Evolutionary conservation across 2,329 filamentous ascomycete species (phyloP), one percentile per base, ranked within the genome.

Genomic region (Cryphonectria nitschkei): DNA sequence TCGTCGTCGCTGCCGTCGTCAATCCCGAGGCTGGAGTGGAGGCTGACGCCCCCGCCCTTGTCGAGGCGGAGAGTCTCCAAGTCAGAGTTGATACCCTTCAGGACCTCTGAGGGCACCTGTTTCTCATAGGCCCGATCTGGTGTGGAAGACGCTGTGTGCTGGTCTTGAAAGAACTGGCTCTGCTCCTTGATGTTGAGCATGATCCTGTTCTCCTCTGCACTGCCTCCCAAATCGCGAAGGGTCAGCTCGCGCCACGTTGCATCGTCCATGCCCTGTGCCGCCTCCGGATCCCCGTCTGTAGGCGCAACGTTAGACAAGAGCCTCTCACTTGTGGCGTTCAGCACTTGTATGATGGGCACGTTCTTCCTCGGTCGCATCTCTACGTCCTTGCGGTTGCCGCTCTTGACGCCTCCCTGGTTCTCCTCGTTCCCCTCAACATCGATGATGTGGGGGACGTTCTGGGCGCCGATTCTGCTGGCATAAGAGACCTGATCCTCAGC

Each of bases 391-490:
- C 92, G 87, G 79, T 99, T 98, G 65, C 96, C 96, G 73, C 87
- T 82, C 76, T 87, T 91, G 77, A 91, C 89, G 68, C 95, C 93
- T 75, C 94, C 97, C 80, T 97, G 91, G 77, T 99, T 95, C 79
- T 96, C 93, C 81, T 98, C 96, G 77, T 99, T 99, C 41, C 92
- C 96, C 78, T 95, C 93, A 37, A 99, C 82, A 79, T 99, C 93
- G 75, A 99, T 95, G 74, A 97, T 95, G 76, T 95, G 90, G 0
- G 96, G 95, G 29, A 99, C 89, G 69, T 91, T 88, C 46, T 90
- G 84, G 3, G 90, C 83, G 74, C 88, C 83, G 64, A 89, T 84
- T 74, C 85, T 86, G 76, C 83, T 86, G 14, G 85, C 81, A 62
- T 87, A 83, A 50, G 81, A 81, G 29, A 83, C 79, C 43, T 86